Percentiles rank a stretch among this genome's conserved stretches.
These are phyloP conservation scores for Puya raimondii DNA, from an alignment of 176 grass and related monocot genomes.

Conservation along the genomic window DNA sequence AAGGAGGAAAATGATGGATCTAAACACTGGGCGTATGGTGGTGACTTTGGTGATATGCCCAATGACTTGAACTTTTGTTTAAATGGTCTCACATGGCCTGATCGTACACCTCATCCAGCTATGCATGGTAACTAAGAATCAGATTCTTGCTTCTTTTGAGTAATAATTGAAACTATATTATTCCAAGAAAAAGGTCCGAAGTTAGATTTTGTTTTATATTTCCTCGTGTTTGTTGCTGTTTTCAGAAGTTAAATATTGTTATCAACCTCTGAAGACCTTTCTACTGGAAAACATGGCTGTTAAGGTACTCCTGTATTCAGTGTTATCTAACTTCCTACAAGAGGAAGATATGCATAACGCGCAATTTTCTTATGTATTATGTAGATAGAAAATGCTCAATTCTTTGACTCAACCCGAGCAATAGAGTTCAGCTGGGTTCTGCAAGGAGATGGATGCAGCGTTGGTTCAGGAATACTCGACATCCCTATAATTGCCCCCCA, in stretches of 20 bases:
- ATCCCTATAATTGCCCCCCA: conserved; percentile 50
- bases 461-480: conserved; percentile 56
- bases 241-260: conserved; percentile 91
- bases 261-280: conserved; percentile 77
- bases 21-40: conserved; percentile 91
- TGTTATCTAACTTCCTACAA: conserved; percentile 13
- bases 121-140: conserved; percentile 52
- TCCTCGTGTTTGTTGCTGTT: conserved; percentile 1
- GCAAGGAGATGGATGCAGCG: conserved; percentile 56
- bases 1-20: conserved; percentile 56
- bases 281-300: conserved; percentile 44
- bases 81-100: conserved; percentile 92
- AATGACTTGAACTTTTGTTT: conserved; percentile 89
- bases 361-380: conserved; percentile 18
- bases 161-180: not conserved
- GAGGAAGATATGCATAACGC: conserved; percentile 5
- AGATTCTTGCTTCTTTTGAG: not conserved
- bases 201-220: not conserved
- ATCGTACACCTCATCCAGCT: conserved; percentile 85
- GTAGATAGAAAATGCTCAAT: conserved; percentile 75
- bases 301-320: conserved; percentile 43
- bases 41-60: conserved; percentile 85
- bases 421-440: conserved; percentile 72
- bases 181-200: not conserved
- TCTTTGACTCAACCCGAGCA: conserved; percentile 57